These are phyloP conservation scores for Stramenopiles sp. DNA, from an alignment of 352 stramenopile genomes.

Conservation along the genomic window DNA sequence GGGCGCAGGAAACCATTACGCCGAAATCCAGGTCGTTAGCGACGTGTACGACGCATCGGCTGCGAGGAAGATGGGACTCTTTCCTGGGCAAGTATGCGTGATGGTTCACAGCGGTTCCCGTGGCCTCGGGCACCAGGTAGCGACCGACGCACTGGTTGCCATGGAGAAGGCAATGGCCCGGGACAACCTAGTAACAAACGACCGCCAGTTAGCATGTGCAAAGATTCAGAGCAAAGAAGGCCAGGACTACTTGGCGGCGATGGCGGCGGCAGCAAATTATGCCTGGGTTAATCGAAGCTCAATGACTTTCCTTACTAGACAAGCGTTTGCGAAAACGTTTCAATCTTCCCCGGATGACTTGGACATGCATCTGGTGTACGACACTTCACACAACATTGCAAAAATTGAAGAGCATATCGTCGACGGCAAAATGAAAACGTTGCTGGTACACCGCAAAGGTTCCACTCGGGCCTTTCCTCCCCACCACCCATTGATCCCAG, in stretches of 20 bases:
- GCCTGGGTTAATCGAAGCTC: conserved; percentile 51
- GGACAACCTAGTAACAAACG: conserved; percentile 47
- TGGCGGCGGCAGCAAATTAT: conserved; percentile 55
- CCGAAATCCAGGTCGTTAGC: conserved; percentile 58
- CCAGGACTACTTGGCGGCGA: conserved; percentile 44
- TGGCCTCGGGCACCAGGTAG: conserved; percentile 56
- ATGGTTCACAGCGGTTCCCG: conserved; percentile 48
- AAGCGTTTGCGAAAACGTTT: conserved; percentile 54
- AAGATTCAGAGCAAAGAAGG: conserved; percentile 37
- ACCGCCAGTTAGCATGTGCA: conserved; percentile 49
- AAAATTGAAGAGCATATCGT: conserved; percentile 50
- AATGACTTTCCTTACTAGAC: conserved; percentile 48
- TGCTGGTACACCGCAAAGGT: conserved; percentile 54
- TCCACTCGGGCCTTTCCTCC: conserved; percentile 50
- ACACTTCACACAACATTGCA: conserved; percentile 58
- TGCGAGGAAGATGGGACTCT: conserved; percentile 43
- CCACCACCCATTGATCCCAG: conserved; percentile 49
- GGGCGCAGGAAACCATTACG: conserved; percentile 60
- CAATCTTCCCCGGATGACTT: conserved; percentile 41
- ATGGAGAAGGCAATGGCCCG: conserved; percentile 48
- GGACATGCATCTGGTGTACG: conserved; percentile 61
- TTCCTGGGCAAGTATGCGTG: conserved; percentile 38
- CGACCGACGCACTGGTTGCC: conserved; percentile 43
- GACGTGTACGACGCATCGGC: conserved; percentile 46
- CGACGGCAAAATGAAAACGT: conserved; percentile 38